Evolutionary conservation across 148 eudicot species (phyloP), one percentile per base, ranked within the genome.

Genomic region (Polygonum aviculare): DNA sequence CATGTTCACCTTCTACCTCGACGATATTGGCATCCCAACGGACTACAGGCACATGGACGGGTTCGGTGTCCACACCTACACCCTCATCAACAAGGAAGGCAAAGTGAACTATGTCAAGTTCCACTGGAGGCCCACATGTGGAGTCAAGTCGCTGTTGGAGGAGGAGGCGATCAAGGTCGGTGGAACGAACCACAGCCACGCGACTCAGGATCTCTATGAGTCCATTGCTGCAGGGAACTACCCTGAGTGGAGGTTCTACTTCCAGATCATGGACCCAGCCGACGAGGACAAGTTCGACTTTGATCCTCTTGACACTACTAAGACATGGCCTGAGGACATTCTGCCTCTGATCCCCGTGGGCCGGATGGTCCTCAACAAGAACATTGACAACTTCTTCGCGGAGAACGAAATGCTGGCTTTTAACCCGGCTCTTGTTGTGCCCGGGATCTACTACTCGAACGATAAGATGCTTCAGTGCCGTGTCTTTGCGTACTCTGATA

Each of bases 21-120:
- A 94, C 79, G 98, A 94, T 76, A 3, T 91, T 26, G 98, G 98
- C 33, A 55, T 94, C 70, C 98, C 97, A 14, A 80, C 82, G 81
- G 86, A 91, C 74, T 94, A 90, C 88, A 77, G 98, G 54, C 98
- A 94, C 85, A 94, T 94, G 98, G 97, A 94, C 19, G 98, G 98
- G 5, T 88, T 84, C 69, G 97, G 97, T 82, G 98, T 94, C 16
- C 85, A 94, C 79, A 86, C 98, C 50, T 90, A 84, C 75, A 92
- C 91, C 59, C 84, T 94, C n/a, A 73, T 92, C 76, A 88, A 89
- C 87, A 94, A 89, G 80, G 90, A 86, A 59, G 98, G 98, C 60
- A 92, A 92, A 85, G 88, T 72, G 55, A 78, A 85, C 77, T 92
- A 90, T 76, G 97, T 94, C 81, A 94, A 94, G 81, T 94, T 94